A percentile compares a stretch with the other conserved stretches of the same genome.
phyloP scores from a whole-genome alignment of 1,284 basidiomycete species.

The Naganishia liquefaciens region DNA sequence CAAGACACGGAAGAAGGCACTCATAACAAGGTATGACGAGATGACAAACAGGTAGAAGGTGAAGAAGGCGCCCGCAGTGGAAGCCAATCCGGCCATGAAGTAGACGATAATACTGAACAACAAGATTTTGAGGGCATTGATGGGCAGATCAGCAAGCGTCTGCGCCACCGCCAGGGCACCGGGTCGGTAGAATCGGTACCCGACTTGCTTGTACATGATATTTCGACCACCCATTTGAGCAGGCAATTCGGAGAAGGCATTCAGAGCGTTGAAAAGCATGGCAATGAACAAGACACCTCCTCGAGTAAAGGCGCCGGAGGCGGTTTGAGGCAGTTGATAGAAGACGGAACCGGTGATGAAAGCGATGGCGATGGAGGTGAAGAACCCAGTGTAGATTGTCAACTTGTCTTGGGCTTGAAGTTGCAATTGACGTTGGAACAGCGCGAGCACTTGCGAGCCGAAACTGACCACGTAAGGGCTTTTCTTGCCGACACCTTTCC shows the following conservation, averaged over 20 bases:
- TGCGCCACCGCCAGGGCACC: constrained; percentile 69
- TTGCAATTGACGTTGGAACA: constrained; percentile 71
- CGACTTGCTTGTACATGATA: constrained; percentile 63
- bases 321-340: constrained; percentile 69
- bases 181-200: constrained; percentile 77
- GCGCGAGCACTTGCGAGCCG: constrained; percentile 68
- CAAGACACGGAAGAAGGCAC: constrained; percentile 57
- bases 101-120: constrained; percentile 55
- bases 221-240: constrained; percentile 65
- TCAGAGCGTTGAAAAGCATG: constrained; percentile 70
- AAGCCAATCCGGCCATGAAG: constrained; percentile 55
- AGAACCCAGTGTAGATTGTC: constrained; percentile 71
- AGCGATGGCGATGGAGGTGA: constrained; percentile 59
- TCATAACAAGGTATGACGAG: constrained; percentile 56
- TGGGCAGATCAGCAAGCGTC: constrained; percentile 56
- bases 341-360: constrained; percentile 76
- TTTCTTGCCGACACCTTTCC: constrained; percentile 76
- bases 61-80: constrained; percentile 57
- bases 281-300: constrained; percentile 79
- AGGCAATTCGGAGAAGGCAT: constrained; percentile 69
- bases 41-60: constrained; percentile 52
- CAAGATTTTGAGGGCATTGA: constrained; percentile 56
- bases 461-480: constrained; percentile 85
- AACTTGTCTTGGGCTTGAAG: constrained; percentile 75
- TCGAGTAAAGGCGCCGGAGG: constrained; percentile 80